These are phyloP conservation scores for Ophiocordyceps australis DNA, from an alignment of 2,329 filamentous ascomycete genomes.

Conservation along the genomic window DNA sequence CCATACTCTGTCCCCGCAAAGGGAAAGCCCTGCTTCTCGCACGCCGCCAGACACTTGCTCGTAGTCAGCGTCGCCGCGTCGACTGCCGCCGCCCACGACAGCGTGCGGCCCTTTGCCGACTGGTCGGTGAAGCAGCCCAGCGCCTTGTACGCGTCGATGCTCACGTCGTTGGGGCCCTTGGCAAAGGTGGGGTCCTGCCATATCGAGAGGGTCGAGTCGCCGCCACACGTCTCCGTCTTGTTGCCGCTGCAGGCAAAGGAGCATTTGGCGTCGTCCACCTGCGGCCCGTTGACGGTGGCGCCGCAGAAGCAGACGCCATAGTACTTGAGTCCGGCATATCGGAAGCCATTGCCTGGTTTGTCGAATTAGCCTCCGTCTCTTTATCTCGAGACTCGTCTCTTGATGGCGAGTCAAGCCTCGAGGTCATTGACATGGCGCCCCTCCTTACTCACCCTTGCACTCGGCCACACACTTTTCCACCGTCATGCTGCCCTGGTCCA, in stretches of 20 bases:
- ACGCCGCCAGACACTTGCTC: constrained; percentile 21
- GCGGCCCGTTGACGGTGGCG: constrained; percentile 30
- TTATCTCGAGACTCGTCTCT: too few relatives aligned
- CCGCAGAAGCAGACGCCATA: constrained; percentile 35
- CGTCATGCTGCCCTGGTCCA: constrained; percentile 21
- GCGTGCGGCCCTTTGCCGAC: constrained; percentile 19
- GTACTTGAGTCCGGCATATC: constrained; percentile 31
- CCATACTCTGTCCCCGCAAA: constrained; percentile 29
- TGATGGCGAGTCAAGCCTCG: background rate
- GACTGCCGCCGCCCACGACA: constrained; percentile 23
- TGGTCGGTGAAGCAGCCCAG: constrained; percentile 42
- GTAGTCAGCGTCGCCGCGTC: constrained; percentile 19
- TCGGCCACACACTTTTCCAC: constrained; percentile 26
- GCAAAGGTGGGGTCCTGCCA: constrained; percentile 29
- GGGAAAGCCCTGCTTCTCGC: constrained; percentile 23
- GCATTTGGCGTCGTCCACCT: constrained; percentile 32
- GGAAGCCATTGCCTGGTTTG: constrained; percentile 23
- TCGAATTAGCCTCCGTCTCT: too few relatives aligned
- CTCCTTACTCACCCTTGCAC: constrained; percentile 28
- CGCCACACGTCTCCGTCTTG: constrained; percentile 25
- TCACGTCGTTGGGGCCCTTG: constrained; percentile 22
- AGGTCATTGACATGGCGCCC: too few relatives aligned
- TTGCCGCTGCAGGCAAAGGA: constrained; percentile 34
- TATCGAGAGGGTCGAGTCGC: constrained; percentile 25
- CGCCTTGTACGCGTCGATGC: constrained; percentile 33